These are phyloP conservation scores for maize (Zea mays) DNA, from an alignment of 176 grass and related monocot genomes.

Conservation along the genomic window Zm-B73-REFERENCE-NAM-5.0 NC_050101.1:12688501-12689000, in stretches of 20 bases:
- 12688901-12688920: conserved; percentile 74
- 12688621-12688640: conserved; percentile 14
- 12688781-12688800: conserved; percentile 94
- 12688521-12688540: no score
- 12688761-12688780: conserved; percentile 77
- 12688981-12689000: conserved; percentile 14
- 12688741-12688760: conserved; percentile 68
- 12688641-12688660: conserved; percentile 5
- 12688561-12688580: no score
- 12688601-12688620: no score
- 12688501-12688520: conserved; percentile 64
- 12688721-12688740: conserved; percentile 75
- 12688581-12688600: no score
- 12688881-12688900: conserved; percentile 89
- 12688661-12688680: conserved; percentile 81
- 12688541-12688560: no score
- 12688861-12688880: conserved; percentile 74
- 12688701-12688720: conserved; percentile 75
- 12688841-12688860: conserved; percentile 18
- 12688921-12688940: conserved; percentile 83
- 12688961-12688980: conserved; percentile 26
- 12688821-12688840: conserved; percentile 24
- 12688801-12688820: conserved; percentile 71
- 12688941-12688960: conserved; percentile 43
- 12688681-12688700: conserved; percentile 97